These are phyloP conservation scores for Colletotrichum magnum DNA, from an alignment of 2,329 filamentous ascomycete genomes.

Conservation along the genomic window DNA sequence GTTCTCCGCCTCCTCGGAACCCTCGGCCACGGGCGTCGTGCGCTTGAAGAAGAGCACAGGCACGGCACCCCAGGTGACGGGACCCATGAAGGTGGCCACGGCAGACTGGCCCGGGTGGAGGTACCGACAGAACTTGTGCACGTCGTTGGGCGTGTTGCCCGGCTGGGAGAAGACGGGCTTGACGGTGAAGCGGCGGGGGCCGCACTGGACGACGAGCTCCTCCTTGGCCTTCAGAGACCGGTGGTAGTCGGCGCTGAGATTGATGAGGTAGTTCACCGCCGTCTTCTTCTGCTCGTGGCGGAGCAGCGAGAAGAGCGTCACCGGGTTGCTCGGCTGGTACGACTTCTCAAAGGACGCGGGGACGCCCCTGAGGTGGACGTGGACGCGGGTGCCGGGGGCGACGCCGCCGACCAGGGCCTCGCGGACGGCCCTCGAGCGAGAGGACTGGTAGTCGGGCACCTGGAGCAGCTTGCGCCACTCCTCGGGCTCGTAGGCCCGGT, in stretches of 20 bases:
- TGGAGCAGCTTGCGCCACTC: conserved; percentile 90
- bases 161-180: conserved; percentile 91
- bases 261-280: conserved; percentile 90
- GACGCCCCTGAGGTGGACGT: conserved; percentile 77
- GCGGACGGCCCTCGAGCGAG: conserved; percentile 80
- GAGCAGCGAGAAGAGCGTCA: conserved; percentile 87
- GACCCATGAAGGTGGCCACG: conserved; percentile 90
- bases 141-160: conserved; percentile 94
- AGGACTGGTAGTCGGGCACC: conserved; percentile 89
- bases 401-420: conserved; percentile 94
- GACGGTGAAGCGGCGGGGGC: conserved; percentile 86
- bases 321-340: conserved; percentile 69
- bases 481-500: conserved; percentile 87
- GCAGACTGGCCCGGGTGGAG: conserved; percentile 91
- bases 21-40: conserved; percentile 54
- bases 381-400: conserved; percentile 84
- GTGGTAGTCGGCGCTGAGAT: conserved; percentile 82
- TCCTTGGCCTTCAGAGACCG: conserved; percentile 91
- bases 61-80: conserved; percentile 92
- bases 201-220: conserved; percentile 91
- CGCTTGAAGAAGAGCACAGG: conserved; percentile 90
- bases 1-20: conserved; percentile 58
- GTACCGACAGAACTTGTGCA: conserved; percentile 96
- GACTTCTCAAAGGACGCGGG: conserved; percentile 59
- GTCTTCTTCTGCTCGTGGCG: conserved; percentile 96